phyloP scores from a whole-genome alignment of 345 rosid species.

The Jatropha curcas region DNA sequence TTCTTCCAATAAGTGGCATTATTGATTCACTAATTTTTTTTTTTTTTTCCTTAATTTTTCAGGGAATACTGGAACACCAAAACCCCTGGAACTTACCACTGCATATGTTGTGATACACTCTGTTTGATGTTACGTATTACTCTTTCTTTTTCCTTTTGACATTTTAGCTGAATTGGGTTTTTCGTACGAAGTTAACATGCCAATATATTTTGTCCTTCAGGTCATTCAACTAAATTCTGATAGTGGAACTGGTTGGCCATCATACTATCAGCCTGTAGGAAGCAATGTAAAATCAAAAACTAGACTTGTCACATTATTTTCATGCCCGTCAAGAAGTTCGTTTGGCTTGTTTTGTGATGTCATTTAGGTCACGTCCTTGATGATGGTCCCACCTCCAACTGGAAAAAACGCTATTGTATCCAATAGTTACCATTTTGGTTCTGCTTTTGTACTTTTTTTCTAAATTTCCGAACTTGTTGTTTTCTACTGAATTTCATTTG shows the following conservation, averaged over 20 bases:
- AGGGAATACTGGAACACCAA: constrained; percentile 89
- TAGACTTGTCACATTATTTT: constrained; percentile 76
- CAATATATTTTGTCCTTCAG: constrained; percentile 35
- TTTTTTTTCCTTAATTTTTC: constrained; percentile 6
- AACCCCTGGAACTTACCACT: constrained; percentile 77
- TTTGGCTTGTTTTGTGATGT: constrained; percentile 61
- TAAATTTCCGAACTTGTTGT: no score
- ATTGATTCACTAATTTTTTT: not conserved
- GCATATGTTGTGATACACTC: constrained; percentile 76
- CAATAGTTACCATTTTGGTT: no score
- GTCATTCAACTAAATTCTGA: constrained; percentile 88
- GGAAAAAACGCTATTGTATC: constrained; percentile 80
- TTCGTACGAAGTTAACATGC: not conserved
- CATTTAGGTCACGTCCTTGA: constrained; percentile 91
- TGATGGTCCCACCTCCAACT: constrained; percentile 89
- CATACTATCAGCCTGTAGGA: constrained; percentile 72
- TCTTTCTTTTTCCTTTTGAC: not conserved
- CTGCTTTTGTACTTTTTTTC: no score
- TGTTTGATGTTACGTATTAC: constrained; percentile 65
- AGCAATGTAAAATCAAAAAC: constrained; percentile 65
- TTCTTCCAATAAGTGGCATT: not conserved
- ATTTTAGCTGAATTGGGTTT: not conserved
- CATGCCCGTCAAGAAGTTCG: constrained; percentile 92
- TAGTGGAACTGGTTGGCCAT: constrained; percentile 99
- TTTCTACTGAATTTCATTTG: no score